Base-by-base conservation (phyloP, 2,329 filamentous ascomycete species). In the Arthrobotrys musiformis region DNA sequence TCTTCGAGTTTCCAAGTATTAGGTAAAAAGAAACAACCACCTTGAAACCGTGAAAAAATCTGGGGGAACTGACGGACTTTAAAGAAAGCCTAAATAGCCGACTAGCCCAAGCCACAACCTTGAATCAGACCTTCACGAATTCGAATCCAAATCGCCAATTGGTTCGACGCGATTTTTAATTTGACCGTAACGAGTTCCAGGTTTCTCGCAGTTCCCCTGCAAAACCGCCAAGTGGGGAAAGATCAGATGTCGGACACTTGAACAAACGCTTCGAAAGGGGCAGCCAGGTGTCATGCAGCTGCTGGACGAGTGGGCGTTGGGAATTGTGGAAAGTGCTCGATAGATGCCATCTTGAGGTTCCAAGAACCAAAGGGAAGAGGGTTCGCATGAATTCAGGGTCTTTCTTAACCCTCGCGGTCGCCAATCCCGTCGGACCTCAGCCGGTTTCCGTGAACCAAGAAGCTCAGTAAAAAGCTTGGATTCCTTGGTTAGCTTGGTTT, bases 391-490 rank as follows among this genome's bases (percentile, higher is more conserved):
- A 17, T 58, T 58, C 54, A 58, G 54, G 54, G 54, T 58, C 54
- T 17, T 22, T 37, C n/a, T n/a, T n/a, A n/a, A n/a, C n/a, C n/a
- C n/a, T 56, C 28, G 17, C 50, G 13, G 13, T 68, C 22, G 62
- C 22, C 24, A 60, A 60, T 60, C 50, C 35, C 33, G 33, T 37
- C 35, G 22, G 46, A 26, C 3, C 46, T 13, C 15, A 30, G 50
- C 58, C 26, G 46, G 44, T 15, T 26, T 19, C 50, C 61, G 33
- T 37, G 22, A 24, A 56, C 26, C 54, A 68, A 74, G 62, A 48
- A 52, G 9, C 33, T 24, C 62, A 62, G 62, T 42, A 33, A 75
- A n/a, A 69, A 75, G 63, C 63, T 75, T 68, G 70, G 26, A 40
- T 40, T 63, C 28, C 63, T 69, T 68, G 63, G 62, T 17, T n/a